Base-by-base conservation (phyloP, 176 grass and related monocot species). In the Tillandsia fasciculata region DNA sequence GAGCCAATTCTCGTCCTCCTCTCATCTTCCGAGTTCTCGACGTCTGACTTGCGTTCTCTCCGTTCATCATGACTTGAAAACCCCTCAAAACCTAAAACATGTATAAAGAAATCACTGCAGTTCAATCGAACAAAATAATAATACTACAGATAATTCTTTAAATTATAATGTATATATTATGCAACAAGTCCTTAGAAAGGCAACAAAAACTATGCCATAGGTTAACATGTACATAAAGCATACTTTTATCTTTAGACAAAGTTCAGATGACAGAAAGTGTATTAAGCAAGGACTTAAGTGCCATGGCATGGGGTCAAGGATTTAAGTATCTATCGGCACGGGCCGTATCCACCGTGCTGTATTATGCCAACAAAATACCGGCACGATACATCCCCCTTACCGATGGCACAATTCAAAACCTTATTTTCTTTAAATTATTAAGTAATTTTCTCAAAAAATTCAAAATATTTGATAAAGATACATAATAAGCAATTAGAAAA, bases 11-110 rank as follows among this genome's bases (percentile, higher is more conserved):
- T 82, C 12, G 89, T 90, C 74, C 79, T 92, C 79, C 82, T 97
- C 57, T 97, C 93, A 75, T 97, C 93, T 69, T 97, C 93, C 0
- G 93, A 97, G 69, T 81, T 83, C 74, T 97, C 93, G 73, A 97
- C 52, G 72, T 97, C 93, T 57, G 87, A 92, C 49, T 78, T 86
- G 53, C 78, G 76, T 42, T 92, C 88, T 74, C 78, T 89, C 20
- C 81, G 74, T 67, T 92, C 93, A 54, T 92, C 86, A 28, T 90
- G 82, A 70, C 83, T 85, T 28, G 79, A 89, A 64, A 77, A 81
- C 4, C 93, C 93, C 27, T 97, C 89, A 78, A 87, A 87, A 83
- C 89, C 93, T 96, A 69, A 64, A 67, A 77, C 50, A 48, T 59
- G 20, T 17, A 17, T 59, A 61, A 20, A 22, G 17, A 15, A 22